Evolutionary conservation across 2,329 filamentous ascomycete genomes (phyloP), one percentile per base, ranked within the genome.

Genomic region (Metarhizium anisopliae): DNA sequence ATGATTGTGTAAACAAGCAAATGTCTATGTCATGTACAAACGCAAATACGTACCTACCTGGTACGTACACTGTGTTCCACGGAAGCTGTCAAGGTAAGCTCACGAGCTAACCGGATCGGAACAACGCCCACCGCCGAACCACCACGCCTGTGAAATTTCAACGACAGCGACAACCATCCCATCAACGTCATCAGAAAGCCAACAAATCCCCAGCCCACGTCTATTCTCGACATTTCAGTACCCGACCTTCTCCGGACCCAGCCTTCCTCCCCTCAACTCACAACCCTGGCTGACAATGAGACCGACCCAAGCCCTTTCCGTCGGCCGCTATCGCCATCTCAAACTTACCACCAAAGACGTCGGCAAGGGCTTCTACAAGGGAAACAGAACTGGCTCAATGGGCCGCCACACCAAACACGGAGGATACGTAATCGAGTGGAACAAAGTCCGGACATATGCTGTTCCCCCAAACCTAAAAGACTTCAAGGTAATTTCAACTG

Each of bases 351-450:
- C 93, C 63, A 99, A 99, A 75, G 86, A 94, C 73, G 86, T 93
- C 69, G 89, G 87, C 70, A 90, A 90, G 68, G 93, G 92, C 63
- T 99, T 86, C 83, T 99, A 99, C 84, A 97, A 97, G 80, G 94
- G 94, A 69, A 96, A 88, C 65, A 81, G 92, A 50, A 87, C 90
- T 1, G 94, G 94, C 2, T 84, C 88, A 47, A 91, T 95, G 84
- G 94, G 94, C 70, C 74, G 78, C 14, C 90, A 95, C 74, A 92
- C 89, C 55, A 88, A 89, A 70, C 83, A 84, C 68, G 94, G 93
- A 71, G 86, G 86, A 52, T 99, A 94, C 72, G 71, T 84, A 50
- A 85, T 97, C 62, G 88, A 97, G 62, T 95, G 82, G 80, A 73
- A 78, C 55, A 96, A 95, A 74, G 90, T 97, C 67, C 86, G 93